These are phyloP conservation scores for Citrullus mucosospermus DNA, from an alignment of 306 rosid species.

Conservation along the genomic window DNA sequence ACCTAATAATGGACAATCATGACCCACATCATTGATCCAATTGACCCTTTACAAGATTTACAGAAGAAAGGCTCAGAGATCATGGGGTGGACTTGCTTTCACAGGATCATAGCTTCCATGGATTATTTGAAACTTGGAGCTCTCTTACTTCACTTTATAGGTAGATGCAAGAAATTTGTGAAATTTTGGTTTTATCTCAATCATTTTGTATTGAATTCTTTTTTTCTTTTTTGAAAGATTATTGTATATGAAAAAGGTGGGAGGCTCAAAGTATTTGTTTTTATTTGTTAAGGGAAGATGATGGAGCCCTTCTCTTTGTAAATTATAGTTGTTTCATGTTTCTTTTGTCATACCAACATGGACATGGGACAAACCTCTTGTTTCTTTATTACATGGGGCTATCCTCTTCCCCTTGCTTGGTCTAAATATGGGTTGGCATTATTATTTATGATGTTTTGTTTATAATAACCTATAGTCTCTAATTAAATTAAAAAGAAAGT, in stretches of 20 bases:
- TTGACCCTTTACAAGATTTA: neutral
- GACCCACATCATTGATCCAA: neutral
- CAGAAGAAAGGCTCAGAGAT: neutral
- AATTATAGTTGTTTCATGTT: neutral
- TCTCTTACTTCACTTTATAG: neutral
- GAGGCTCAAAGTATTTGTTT: neutral
- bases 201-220: neutral
- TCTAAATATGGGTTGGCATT: neutral
- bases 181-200: neutral
- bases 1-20: neutral
- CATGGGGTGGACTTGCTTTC: neutral
- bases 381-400: neutral
- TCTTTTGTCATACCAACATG: neutral
- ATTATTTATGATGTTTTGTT: neutral
- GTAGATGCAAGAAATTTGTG: neutral
- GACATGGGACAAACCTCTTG: neutral
- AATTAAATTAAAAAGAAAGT: neutral
- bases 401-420: neutral
- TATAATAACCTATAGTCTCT: neutral
- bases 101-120: neutral
- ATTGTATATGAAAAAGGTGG: neutral
- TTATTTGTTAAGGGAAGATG: neutral
- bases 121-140: neutral
- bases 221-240: neutral
- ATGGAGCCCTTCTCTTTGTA: neutral